Conservation (phyloP, 2,329 filamentous ascomycete genomes). For the Colletotrichum karsti region DNA sequence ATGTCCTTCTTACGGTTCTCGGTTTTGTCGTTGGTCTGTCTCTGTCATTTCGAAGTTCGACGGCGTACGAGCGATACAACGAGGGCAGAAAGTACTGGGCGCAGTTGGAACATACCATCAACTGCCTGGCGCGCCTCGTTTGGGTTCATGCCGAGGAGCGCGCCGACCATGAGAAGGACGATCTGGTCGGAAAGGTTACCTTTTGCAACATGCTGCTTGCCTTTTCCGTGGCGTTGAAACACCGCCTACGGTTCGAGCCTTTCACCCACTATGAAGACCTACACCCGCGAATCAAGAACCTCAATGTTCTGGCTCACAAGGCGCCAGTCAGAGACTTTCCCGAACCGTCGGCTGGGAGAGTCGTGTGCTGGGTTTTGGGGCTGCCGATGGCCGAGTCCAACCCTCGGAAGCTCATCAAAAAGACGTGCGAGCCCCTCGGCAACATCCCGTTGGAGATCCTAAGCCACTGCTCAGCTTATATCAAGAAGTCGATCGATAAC, state of each 20-base stretch:
- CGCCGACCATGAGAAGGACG: conserved; percentile 64
- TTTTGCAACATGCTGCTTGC: conserved; percentile 76
- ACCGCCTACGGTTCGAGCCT: conserved; percentile 78
- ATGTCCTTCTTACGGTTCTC: conserved; percentile 79
- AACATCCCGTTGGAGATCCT: conserved; percentile 78
- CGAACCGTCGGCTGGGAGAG: conserved; percentile 51
- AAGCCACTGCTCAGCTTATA: conserved; percentile 69
- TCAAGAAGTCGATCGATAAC: conserved; percentile 63
- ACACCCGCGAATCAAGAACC: conserved; percentile 61
- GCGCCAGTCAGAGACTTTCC: background rate
- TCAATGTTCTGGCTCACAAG: conserved; percentile 71
- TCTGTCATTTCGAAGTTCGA: conserved; percentile 80
- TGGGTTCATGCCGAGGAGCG: conserved; percentile 55
- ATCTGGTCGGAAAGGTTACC: conserved; percentile 72
- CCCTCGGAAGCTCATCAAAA: conserved; percentile 74
- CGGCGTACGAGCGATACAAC: conserved; percentile 77
- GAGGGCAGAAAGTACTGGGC: conserved; percentile 66
- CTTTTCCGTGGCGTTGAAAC: conserved; percentile 75
- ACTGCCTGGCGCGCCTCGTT: conserved; percentile 63
- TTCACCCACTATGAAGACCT: conserved; percentile 70
- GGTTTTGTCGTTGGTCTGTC: conserved; percentile 86
- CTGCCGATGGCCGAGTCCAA: conserved; percentile 75
- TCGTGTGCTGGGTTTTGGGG: conserved; percentile 70
- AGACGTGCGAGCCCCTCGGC: conserved; percentile 71
- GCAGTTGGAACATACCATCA: conserved; percentile 52